Percentiles rank a stretch among this genome's conserved stretches.
Evolutionary conservation across 352 stramenopile genomes (phyloP).

Genomic region (Phytophthora chlamydospora): DNA sequence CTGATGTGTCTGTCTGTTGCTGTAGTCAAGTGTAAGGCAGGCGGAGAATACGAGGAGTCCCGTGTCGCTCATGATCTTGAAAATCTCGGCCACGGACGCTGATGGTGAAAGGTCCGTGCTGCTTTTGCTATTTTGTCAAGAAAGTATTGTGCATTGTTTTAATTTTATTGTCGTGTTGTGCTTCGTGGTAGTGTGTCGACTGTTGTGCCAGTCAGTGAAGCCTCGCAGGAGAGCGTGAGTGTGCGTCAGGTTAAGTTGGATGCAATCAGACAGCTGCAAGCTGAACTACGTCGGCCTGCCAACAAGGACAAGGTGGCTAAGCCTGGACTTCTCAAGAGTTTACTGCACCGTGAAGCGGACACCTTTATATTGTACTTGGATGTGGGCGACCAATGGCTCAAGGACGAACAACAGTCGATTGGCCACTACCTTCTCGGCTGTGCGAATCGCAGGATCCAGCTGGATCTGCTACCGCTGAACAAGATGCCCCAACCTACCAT

Average conservation of each 20-base stretch:
- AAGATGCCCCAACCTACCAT: slow-evolving; percentile 71
- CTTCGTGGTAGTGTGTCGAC: slow-evolving; percentile 35
- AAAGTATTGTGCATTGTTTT: background rate
- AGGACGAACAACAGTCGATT: slow-evolving; percentile 56
- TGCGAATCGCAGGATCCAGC: slow-evolving; percentile 31
- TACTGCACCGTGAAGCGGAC: slow-evolving; percentile 44
- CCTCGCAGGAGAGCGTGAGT: slow-evolving; percentile 39
- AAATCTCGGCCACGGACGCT: slow-evolving; percentile 37
- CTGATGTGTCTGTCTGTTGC: slow-evolving; percentile 13
- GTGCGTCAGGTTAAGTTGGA: slow-evolving; percentile 68
- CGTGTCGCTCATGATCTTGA: slow-evolving; percentile 41
- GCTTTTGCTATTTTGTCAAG: background rate
- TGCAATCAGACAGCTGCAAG: slow-evolving; percentile 57
- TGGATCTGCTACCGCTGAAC: slow-evolving; percentile 50
- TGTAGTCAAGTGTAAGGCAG: slow-evolving; percentile 20
- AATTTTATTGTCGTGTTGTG: background rate
- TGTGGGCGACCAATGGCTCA: slow-evolving; percentile 50
- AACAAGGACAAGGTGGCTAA: slow-evolving; percentile 13
- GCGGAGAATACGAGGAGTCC: slow-evolving; percentile 14
- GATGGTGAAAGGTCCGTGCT: slow-evolving; percentile 37
- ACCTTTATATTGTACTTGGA: slow-evolving; percentile 56
- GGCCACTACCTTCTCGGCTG: slow-evolving; percentile 46
- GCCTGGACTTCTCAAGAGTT: slow-evolving; percentile 8
- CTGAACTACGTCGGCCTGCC: slow-evolving; percentile 20
- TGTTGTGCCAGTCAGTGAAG: slow-evolving; percentile 44